Conservation (phyloP, 2,329 filamentous ascomycete species). For the Pseudogymnoascus sp. region DNA sequence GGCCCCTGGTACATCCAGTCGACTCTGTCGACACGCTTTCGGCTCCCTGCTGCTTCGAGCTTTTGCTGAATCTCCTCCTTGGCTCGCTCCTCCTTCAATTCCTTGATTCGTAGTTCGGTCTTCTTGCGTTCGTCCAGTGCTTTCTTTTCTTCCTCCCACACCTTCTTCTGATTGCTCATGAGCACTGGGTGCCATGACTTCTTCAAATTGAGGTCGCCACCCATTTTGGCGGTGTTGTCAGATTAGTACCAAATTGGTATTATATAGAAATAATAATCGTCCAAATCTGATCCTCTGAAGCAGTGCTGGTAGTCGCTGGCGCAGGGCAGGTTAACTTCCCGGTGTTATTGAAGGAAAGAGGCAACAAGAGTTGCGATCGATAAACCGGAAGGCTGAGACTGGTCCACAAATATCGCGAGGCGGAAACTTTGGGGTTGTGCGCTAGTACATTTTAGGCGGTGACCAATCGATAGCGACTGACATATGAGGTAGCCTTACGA, state of each 20-base stretch:
- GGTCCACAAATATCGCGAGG: conserved; percentile 8
- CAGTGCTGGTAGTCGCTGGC: background rate
- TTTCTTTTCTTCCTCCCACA: conserved; percentile 87
- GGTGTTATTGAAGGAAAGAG: background rate
- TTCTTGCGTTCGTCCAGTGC: conserved; percentile 92
- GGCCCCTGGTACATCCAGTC: conserved; percentile 99
- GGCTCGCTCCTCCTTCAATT: conserved; percentile 86
- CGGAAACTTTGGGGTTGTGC: conserved; percentile 1
- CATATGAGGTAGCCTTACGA: background rate
- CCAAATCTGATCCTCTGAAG: background rate
- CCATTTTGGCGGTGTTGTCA: conserved; percentile 54
- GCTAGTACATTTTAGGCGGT: background rate
- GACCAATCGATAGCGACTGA: conserved; percentile 2
- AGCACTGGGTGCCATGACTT: conserved; percentile 91
- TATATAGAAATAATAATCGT: background rate
- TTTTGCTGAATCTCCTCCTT: conserved; percentile 87
- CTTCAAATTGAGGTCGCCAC: conserved; percentile 92
- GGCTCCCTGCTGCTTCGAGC: conserved; percentile 80
- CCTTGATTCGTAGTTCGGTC: conserved; percentile 83
- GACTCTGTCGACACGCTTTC: conserved; percentile 71
- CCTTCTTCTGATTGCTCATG: conserved; percentile 80
- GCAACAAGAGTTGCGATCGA: background rate
- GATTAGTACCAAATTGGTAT: background rate
- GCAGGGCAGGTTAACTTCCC: background rate
- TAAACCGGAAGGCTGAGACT: conserved; percentile 5